Conservation (phyloP, 495 filamentous ascomycete genomes). For the Cercophora scortea region DNA sequence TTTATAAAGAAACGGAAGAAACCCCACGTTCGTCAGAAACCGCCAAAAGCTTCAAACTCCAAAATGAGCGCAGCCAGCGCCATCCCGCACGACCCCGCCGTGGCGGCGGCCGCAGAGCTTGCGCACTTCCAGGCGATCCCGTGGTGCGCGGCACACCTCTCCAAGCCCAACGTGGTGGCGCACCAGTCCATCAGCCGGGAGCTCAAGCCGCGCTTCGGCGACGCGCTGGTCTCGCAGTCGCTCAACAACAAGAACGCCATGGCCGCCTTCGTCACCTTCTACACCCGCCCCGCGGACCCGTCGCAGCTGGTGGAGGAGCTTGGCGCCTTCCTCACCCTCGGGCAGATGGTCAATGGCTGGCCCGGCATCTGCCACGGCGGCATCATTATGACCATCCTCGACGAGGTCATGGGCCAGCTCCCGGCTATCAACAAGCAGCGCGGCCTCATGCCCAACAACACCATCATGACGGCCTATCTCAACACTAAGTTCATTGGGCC, state of each 20-base stretch:
- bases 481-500: slow-evolving; percentile 49
- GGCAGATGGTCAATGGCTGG: slow-evolving; percentile 50
- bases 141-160: slow-evolving; percentile 48
- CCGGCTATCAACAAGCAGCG: slow-evolving; percentile 36
- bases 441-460: slow-evolving; percentile 11
- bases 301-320: slow-evolving; percentile 32
- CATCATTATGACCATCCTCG: slow-evolving; percentile 51
- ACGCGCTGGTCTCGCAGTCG: slow-evolving; percentile 49
- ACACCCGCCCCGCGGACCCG: slow-evolving; percentile 20
- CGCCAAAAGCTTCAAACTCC: neutral
- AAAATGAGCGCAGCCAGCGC: neutral
- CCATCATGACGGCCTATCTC: slow-evolving; percentile 48
- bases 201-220: slow-evolving; percentile 36
- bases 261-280: slow-evolving; percentile 37
- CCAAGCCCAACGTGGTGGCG: slow-evolving; percentile 21
- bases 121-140: slow-evolving; percentile 46
- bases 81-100: neutral
- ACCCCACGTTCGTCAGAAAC: neutral
- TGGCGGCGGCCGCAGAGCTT: slow-evolving; percentile 16
- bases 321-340: slow-evolving; percentile 41
- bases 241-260: slow-evolving; percentile 47
- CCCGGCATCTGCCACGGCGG: slow-evolving; percentile 54
- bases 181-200: slow-evolving; percentile 29
- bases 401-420: slow-evolving; percentile 45
- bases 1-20: neutral